Conservation (phyloP, 805 yeast genomes). For the Candida boidinii region DNA sequence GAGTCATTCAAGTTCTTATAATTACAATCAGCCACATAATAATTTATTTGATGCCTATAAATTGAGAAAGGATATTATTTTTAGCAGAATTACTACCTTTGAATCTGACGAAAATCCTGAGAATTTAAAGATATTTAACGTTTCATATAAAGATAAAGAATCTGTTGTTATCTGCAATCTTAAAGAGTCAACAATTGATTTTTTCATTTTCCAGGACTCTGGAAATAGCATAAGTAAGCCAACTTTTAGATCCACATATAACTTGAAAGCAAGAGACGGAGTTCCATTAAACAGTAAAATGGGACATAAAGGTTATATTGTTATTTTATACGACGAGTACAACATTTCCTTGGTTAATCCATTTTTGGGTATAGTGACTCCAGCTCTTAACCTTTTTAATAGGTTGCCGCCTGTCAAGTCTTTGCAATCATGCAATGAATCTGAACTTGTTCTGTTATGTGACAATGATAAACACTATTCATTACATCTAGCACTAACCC, state of each 20-base stretch:
- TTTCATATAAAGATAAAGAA: conserved; percentile 47
- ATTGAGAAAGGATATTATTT: conserved; percentile 59
- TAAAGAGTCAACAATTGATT: conserved; percentile 31
- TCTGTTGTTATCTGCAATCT: conserved; percentile 49
- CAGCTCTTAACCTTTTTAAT: conserved; percentile 18
- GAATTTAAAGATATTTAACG: conserved; percentile 26
- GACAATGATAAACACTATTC: conserved; percentile 16
- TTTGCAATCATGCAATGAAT: conserved; percentile 16
- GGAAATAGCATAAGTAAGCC: conserved; percentile 19
- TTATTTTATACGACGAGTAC: conserved; percentile 28
- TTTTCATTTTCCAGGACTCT: conserved; percentile 39
- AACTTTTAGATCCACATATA: conserved; percentile 12
- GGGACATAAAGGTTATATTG: conserved; percentile 34
- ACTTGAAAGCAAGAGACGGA: conserved; percentile 27
- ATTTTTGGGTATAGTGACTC: conserved; percentile 39
- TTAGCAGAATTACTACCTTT: conserved; percentile 48
- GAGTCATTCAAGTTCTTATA: conserved; percentile 11
- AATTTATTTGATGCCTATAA: conserved; percentile 22
- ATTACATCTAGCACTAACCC: conserved; percentile 32
- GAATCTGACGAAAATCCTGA: conserved; percentile 22
- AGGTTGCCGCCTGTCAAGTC: conserved; percentile 13
- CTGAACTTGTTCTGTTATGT: conserved; percentile 16
- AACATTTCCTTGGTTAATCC: conserved; percentile 44
- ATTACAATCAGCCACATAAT: conserved; percentile 1
- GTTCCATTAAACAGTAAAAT: conserved; percentile 24